Evolutionary conservation across 805 yeast species (phyloP), one percentile per base, ranked within the genome.

Genomic region (Candida xyloterini): DNA sequence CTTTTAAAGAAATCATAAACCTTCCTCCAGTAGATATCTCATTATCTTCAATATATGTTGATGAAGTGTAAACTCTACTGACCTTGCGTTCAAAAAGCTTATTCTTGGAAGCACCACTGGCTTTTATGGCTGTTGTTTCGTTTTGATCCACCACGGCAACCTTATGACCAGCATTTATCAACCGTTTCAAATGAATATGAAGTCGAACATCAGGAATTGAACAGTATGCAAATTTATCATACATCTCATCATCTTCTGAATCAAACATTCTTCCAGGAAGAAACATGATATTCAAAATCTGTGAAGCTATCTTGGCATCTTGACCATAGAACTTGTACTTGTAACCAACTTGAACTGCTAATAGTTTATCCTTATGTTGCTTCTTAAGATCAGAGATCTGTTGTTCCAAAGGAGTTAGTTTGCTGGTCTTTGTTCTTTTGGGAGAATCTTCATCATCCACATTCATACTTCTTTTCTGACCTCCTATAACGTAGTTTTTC

Each of bases 281-380:
- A 15, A 83, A 67, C 78, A 79, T 80, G 29, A 86, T 83, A 44
- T 83, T 79, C 24, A 89, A 60, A 10, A 82, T 70, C 33, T 70
- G 65, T 10, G 95, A 73, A 0, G 82, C 96, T 4, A 66, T 64
- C 10, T 68, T 70, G 0, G 98, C 97, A 62, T 91, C 97, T 39
- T 79, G 73, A 0, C 95, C 96, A 57, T 78, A 87, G 45, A 90
- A 81, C 54, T 85, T 86, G 64, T 79, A 93, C 60, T 88, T 89
- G 65, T 91, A 93, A 0, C 99, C 99, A 3, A 86, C 95, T 57
- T 93, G 93, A 18, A 91, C 71, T 0, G 93, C 80, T 7, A 93
- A 65, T 1, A 93, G 50, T 37, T 85, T 85, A 49, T 87, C 95
- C 36, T 55, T 55, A 55, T 91, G 65, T 2, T 61, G 52, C 5